Base-by-base conservation (phyloP, 768 basidiomycete genomes). In the Cubamyces lactineus region DNA sequence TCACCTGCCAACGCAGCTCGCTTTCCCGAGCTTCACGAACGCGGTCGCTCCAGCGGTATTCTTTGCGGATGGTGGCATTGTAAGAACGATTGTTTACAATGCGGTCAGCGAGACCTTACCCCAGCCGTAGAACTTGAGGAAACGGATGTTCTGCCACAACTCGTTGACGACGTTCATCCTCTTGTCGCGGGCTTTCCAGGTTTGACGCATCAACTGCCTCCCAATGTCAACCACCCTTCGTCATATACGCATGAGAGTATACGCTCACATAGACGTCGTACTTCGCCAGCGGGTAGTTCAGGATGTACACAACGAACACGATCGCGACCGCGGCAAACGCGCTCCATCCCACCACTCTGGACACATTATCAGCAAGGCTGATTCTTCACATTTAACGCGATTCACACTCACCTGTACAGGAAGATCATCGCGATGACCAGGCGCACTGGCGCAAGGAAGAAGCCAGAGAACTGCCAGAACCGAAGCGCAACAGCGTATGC, bases 41-140 rank as follows among this genome's bases (percentile, higher is more conserved):
- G 7, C 69, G 66, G 3, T 61, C 48, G 24, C 69, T 62, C 71
- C 71, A 72, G 24, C 69, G 61, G 16, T 66, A 66, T 43, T 72
- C 71, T 72, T 15, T n/a, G n/a, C n/a, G n/a, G 2, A 21, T 4
- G 5, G n/a, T 6, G 7, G 23, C 26, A 49, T 23, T 1, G 23
- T 49, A 1, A 49, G 24, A 16, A 49, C 7, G 15, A 2, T 15
- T 0, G 5, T 4, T 30, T 3, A 30, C 6, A 19, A 52, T 8
- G 48, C 34, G 45, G 28, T 19, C 8, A 12, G 34, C 17, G n/a
- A 7, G 8, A 43, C 19, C 77, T 66, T 67, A 86, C 88, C 88
- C 88, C 88, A 88, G 13, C 88, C 87, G 69, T 89, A 91, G 69
- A 85, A 88, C 70, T 90, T 90, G 59, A 90, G 73, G 69, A 88